These are phyloP conservation scores for Hymenoscyphus linearis DNA, from an alignment of 2,329 filamentous ascomycete genomes.

Conservation along the genomic window DNA sequence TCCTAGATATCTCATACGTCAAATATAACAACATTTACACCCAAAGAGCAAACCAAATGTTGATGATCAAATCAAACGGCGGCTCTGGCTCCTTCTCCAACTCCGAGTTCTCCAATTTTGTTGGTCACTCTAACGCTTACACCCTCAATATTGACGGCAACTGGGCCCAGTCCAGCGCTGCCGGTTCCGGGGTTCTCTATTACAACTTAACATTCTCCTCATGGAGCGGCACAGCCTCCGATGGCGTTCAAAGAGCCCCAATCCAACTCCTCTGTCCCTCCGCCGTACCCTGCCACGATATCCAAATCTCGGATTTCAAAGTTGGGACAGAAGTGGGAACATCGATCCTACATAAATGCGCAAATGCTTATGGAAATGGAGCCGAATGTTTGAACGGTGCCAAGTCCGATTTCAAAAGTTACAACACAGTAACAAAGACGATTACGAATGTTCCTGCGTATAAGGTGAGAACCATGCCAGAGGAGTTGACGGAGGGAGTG, in stretches of 20 bases:
- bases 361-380: constrained; percentile 44
- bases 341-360: constrained; percentile 40
- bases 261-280: constrained; percentile 48
- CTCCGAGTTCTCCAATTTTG: constrained; percentile 50
- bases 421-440: constrained; percentile 13
- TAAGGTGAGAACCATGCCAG: constrained; percentile 10
- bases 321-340: constrained; percentile 47
- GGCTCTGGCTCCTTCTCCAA: constrained; percentile 48
- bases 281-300: constrained; percentile 45
- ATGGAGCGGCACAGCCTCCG: constrained; percentile 50
- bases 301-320: constrained; percentile 45
- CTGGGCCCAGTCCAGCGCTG: constrained; percentile 42
- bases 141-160: constrained; percentile 50
- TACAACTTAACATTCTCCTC: constrained; percentile 47
- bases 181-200: constrained; percentile 47
- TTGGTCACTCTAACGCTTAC: constrained; percentile 55
- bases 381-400: constrained; percentile 36
- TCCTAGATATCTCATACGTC: constrained; percentile 43
- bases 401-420: constrained; percentile 10
- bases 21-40: constrained; percentile 55
- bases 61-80: constrained; percentile 57
- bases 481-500: constrained; percentile 10
- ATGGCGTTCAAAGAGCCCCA: constrained; percentile 41
- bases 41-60: constrained; percentile 54
- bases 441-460: constrained; percentile 10